Conservation (phyloP, 768 basidiomycete species). For the Hygrophoropsis aurantiaca region DNA sequence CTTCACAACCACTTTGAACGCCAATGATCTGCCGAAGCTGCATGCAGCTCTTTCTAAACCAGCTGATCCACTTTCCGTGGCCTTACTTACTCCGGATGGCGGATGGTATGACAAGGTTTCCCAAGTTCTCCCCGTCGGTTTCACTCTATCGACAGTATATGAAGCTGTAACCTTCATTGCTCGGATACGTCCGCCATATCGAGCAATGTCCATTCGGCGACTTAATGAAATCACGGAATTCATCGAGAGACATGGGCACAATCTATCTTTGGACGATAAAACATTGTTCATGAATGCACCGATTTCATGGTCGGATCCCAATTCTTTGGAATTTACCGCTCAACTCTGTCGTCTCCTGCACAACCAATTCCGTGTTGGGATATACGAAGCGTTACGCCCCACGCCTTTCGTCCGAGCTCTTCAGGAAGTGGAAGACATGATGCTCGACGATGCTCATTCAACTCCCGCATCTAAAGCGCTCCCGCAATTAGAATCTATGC, state of each 20-base stretch:
- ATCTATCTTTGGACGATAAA: conserved; percentile 46
- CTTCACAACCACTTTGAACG: conserved; percentile 68
- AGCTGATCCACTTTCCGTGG: conserved; percentile 50
- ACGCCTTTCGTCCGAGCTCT: conserved; percentile 18
- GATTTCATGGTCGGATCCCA: conserved; percentile 48
- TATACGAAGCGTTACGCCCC: not conserved
- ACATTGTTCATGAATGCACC: conserved; percentile 51
- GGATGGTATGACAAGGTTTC: conserved; percentile 26
- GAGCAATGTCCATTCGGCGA: conserved; percentile 29
- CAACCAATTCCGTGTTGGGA: conserved; percentile 1
- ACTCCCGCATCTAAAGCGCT: conserved; percentile 12
- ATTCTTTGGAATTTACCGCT: conserved; percentile 30
- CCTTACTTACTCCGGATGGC: conserved; percentile 40
- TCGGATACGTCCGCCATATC: conserved; percentile 42
- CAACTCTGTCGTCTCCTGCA: conserved; percentile 44
- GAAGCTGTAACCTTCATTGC: conserved; percentile 52
- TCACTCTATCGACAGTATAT: conserved; percentile 42
- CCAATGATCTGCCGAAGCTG: conserved; percentile 62
- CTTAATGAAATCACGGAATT: conserved; percentile 35
- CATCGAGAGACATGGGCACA: conserved; percentile 39
- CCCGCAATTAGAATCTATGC: conserved; percentile 64
- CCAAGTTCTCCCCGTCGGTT: conserved; percentile 42
- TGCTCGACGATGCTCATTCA: conserved; percentile 6
- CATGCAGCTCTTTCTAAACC: conserved; percentile 51
- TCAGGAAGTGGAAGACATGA: conserved; percentile 22